phyloP scores from a whole-genome alignment of 2,329 filamentous ascomycete genomes.

The Beauveria asiatica region DNA sequence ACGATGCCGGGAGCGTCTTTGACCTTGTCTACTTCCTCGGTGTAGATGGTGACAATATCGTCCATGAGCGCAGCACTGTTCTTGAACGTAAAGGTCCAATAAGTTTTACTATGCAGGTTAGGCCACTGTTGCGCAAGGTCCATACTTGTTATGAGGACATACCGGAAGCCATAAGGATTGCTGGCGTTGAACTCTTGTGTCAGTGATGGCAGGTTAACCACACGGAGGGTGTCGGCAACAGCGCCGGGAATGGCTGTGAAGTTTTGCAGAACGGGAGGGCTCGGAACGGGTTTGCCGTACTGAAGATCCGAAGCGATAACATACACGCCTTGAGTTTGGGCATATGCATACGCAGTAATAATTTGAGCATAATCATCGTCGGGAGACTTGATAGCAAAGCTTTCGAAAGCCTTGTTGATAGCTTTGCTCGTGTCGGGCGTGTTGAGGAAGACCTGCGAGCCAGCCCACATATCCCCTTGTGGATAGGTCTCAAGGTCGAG shows the following conservation, averaged over 20 bases:
- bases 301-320: constrained; percentile 16
- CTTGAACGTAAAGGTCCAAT: constrained; percentile 16
- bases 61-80: constrained; percentile 16
- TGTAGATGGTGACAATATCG: constrained; percentile 17
- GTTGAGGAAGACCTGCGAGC: constrained; percentile 23
- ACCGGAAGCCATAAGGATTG: constrained; percentile 19
- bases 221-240: constrained; percentile 14
- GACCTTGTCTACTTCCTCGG: constrained; percentile 17
- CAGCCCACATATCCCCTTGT: constrained; percentile 30
- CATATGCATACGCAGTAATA: constrained; percentile 18
- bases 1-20: constrained; percentile 17
- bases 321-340: constrained; percentile 11
- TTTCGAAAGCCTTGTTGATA: constrained; percentile 16
- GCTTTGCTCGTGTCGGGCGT: constrained; percentile 17
- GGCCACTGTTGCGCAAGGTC: too few relatives aligned
- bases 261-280: constrained; percentile 16
- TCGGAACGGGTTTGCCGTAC: constrained; percentile 13
- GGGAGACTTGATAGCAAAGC: constrained; percentile 15
- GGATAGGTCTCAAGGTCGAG: constrained; percentile 34
- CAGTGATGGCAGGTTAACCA: constrained; percentile 14
- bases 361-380: constrained; percentile 17
- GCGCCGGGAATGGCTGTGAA: constrained; percentile 16
- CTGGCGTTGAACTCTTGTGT: constrained; percentile 17
- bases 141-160: not conserved
- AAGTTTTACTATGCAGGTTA: constrained; percentile 14